Evolutionary conservation across 352 stramenopile genomes (phyloP).

Genomic region (Pythium phragmitis): DNA sequence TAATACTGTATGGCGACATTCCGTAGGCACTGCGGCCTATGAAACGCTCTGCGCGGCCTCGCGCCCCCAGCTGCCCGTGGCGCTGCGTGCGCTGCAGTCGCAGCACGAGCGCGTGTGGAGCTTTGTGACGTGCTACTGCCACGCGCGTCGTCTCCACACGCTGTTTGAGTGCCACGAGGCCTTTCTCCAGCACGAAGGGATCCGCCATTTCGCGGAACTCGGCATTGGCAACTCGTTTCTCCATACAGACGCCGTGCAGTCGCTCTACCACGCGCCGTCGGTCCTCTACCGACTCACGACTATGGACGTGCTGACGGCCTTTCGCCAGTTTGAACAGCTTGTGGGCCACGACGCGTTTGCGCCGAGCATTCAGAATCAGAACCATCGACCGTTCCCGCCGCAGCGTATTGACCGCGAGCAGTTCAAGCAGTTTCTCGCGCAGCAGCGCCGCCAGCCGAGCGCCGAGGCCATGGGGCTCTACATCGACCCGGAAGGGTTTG

Average conservation of each 20-base stretch:
- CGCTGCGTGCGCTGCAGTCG: conserved; percentile 54
- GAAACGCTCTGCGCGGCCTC: conserved; percentile 50
- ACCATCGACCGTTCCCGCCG: conserved; percentile 33
- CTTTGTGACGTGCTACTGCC: conserved; percentile 76
- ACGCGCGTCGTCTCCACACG: conserved; percentile 70
- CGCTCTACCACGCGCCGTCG: conserved; percentile 49
- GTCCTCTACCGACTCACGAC: conserved; percentile 59
- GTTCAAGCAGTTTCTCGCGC: conserved; percentile 71
- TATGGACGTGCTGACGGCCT: conserved; percentile 56
- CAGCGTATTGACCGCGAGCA: conserved; percentile 61
- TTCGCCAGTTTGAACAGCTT: conserved; percentile 69
- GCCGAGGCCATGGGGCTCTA: conserved; percentile 61
- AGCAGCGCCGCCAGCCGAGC: conserved; percentile 65
- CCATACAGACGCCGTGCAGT: conserved; percentile 75
- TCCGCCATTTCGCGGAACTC: conserved; percentile 61
- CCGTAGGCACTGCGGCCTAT: conserved; percentile 42
- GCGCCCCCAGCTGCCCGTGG: conserved; percentile 42
- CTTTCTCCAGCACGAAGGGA: conserved; percentile 66
- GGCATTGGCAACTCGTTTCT: conserved; percentile 82
- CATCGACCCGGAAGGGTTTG: conserved; percentile 67
- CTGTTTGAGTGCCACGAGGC: conserved; percentile 69
- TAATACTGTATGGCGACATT: neutral
- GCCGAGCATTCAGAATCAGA: neutral
- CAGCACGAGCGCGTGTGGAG: conserved; percentile 78
- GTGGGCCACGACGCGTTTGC: conserved; percentile 63